A percentile compares a stretch with the other conserved stretches of the same genome.
phyloP scores from a whole-genome alignment of 176 grass and related monocot genomes.

The Avena sativa region DNA sequence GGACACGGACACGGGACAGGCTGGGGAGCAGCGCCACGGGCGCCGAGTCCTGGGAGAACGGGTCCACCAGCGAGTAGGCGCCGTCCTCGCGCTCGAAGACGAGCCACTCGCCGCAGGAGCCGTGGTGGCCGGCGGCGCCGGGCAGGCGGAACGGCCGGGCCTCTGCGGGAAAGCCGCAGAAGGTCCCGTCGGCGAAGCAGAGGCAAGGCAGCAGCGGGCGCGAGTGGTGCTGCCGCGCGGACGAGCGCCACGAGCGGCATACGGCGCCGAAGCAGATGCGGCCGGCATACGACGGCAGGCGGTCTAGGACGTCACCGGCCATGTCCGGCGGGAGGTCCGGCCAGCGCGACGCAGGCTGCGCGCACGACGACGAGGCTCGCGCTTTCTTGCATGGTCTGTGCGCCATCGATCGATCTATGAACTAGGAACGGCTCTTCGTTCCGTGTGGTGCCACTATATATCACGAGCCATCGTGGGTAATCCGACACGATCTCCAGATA shows the following conservation, averaged over 20 bases:
- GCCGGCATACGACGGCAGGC: not conserved
- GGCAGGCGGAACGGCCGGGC: conserved; percentile 10
- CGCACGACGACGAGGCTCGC: not conserved
- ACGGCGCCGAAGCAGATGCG: not conserved
- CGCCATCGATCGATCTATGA: not conserved
- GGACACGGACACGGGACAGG: not conserved
- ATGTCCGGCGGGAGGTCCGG: not conserved
- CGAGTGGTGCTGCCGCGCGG: not conserved
- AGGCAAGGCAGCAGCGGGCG: not conserved
- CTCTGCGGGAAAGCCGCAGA: not conserved
- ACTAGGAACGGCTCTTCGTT: no score
- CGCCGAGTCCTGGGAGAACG: not conserved
- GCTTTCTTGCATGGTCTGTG: not conserved
- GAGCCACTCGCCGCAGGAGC: conserved; percentile 33
- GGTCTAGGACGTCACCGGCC: not conserved
- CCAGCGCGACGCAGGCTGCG: not conserved
- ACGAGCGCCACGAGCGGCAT: not conserved
- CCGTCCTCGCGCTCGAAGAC: not conserved
- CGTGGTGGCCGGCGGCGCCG: not conserved
- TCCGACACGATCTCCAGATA: no score
- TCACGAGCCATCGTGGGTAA: no score
- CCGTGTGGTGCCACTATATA: no score
- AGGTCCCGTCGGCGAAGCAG: conserved; percentile 8
- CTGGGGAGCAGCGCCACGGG: not conserved
- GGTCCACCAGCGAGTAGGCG: conserved; percentile 3